Conservation (phyloP, 1,139 yeast species). For the Arxiozyma bovina region DNA sequence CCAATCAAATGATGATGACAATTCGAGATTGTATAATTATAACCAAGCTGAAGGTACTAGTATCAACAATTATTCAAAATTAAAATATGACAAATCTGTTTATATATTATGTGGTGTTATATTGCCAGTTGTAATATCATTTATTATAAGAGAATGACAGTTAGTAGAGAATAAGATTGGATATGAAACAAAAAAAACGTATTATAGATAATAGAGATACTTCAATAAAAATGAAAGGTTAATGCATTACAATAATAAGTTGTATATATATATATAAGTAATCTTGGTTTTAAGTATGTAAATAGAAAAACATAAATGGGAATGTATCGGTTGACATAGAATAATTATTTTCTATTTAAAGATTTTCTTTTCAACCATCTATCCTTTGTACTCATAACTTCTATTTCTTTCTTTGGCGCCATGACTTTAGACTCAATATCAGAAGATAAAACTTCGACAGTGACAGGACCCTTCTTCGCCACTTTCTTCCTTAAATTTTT, state of each 20-base stretch:
- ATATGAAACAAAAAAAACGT: no score
- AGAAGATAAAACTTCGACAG: constrained; percentile 32
- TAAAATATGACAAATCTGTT: constrained; percentile 17
- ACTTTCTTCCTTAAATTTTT: constrained; percentile 36
- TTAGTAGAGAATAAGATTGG: neutral
- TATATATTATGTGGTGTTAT: constrained; percentile 23
- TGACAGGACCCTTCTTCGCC: constrained; percentile 48
- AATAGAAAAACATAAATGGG: neutral
- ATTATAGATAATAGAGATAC: neutral
- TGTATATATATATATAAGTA: neutral
- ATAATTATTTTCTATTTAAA: constrained; percentile 27
- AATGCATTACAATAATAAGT: neutral
- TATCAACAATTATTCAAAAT: neutral
- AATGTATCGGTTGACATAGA: neutral
- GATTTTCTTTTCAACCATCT: constrained; percentile 57
- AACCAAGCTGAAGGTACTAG: neutral
- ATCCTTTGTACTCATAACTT: constrained; percentile 39
- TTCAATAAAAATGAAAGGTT: neutral
- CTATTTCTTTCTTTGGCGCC: constrained; percentile 40
- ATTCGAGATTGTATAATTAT: neutral
- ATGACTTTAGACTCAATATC: constrained; percentile 11
- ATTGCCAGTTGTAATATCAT: constrained; percentile 25
- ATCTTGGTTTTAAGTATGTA: neutral
- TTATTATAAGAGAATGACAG: constrained; percentile 13
- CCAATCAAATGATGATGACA: neutral